phyloP scores from a whole-genome alignment of 441 rosid genomes.

The Cnidoscolus chayamansa region DNA sequence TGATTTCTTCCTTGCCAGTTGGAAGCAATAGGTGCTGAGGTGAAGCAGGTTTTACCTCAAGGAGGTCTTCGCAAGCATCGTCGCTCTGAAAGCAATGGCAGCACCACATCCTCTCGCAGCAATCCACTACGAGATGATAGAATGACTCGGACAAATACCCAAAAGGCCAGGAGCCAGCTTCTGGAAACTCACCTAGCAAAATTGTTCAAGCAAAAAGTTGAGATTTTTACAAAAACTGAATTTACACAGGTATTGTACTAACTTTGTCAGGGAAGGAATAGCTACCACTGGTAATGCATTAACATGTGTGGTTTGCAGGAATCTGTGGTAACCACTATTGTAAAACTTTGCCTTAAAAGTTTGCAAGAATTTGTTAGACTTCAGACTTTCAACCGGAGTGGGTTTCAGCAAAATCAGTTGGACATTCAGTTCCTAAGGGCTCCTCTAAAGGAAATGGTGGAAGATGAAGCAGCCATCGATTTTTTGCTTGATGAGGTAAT shows the following conservation, averaged over 20 bases:
- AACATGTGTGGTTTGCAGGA: conserved; percentile 55
- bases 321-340: conserved; percentile 63
- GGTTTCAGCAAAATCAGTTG: conserved; percentile 97
- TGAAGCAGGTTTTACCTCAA: conserved; percentile 82
- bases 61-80: conserved; percentile 72
- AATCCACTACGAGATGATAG: conserved; percentile 80
- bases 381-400: conserved; percentile 88
- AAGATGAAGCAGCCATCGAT: conserved; percentile 88
- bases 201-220: conserved; percentile 96
- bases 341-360: conserved; percentile 88
- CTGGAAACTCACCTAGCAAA: conserved; percentile 98
- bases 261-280: neutral
- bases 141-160: conserved; percentile 62
- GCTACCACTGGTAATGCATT: conserved; percentile 8
- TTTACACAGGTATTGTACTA: conserved; percentile 65
- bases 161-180: conserved; percentile 90
- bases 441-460: conserved; percentile 66
- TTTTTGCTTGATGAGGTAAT: conserved; percentile 94
- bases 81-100: conserved; percentile 94
- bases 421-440: conserved; percentile 88
- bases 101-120: conserved; percentile 81
- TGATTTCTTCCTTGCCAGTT: conserved; percentile 42
- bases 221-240: conserved; percentile 92
- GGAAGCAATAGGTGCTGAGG: conserved; percentile 68
- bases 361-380: conserved; percentile 95